Conservation (phyloP, 2,329 filamentous ascomycete genomes). For the Fusarium xyrophilum region DNA sequence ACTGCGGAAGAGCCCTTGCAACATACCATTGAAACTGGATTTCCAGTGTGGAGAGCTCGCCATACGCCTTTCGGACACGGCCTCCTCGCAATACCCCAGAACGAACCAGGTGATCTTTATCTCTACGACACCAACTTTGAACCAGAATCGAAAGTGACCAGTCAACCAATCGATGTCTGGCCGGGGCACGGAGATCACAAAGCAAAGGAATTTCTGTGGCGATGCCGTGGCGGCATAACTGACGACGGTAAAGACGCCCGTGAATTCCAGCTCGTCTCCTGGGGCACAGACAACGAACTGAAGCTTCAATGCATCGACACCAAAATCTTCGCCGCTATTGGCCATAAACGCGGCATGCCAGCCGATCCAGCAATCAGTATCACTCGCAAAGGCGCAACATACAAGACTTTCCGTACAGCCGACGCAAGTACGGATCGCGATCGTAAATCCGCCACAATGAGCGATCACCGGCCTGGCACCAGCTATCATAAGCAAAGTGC, state of each 20-base stretch:
- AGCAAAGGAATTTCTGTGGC: conserved; percentile 92
- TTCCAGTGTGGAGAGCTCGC: conserved; percentile 88
- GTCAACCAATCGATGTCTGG: conserved; percentile 63
- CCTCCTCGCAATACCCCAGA: conserved; percentile 89
- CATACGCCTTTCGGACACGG: conserved; percentile 91
- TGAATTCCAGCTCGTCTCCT: conserved; percentile 92
- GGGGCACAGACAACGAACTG: conserved; percentile 86
- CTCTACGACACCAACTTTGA: conserved; percentile 74
- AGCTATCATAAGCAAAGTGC: conserved; percentile 53
- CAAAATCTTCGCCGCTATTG: conserved; percentile 70
- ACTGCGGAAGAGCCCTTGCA: conserved; percentile 68
- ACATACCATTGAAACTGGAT: conserved; percentile 79
- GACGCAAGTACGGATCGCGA: conserved; percentile 65
- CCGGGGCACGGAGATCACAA: conserved; percentile 69
- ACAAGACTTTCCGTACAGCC: conserved; percentile 83
- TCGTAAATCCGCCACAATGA: conserved; percentile 67
- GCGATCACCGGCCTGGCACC: conserved; percentile 60
- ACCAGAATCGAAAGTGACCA: conserved; percentile 52
- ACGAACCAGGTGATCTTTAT: conserved; percentile 83
- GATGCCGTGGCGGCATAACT: conserved; percentile 72
- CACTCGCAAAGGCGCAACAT: conserved; percentile 83
- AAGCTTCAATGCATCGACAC: conserved; percentile 77
- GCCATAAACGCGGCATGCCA: conserved; percentile 72
- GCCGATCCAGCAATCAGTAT: conserved; percentile 71
- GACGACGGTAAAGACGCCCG: conserved; percentile 77